Percentiles rank a stretch among this genome's conserved stretches.
phyloP scores from a whole-genome alignment of 805 yeast species.

The Candida vartiovaarae region DNA sequence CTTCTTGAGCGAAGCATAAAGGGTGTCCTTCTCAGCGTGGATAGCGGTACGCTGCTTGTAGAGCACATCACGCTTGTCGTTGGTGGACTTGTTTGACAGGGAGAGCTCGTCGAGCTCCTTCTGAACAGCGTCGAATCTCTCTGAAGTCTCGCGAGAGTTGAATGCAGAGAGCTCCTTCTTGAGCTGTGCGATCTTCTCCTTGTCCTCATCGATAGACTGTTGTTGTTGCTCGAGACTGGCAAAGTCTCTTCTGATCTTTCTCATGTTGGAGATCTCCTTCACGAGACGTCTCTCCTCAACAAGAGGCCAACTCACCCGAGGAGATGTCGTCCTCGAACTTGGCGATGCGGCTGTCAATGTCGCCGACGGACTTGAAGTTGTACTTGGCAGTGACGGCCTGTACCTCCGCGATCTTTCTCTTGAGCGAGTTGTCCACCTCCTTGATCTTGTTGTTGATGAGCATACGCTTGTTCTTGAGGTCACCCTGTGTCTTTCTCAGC shows the following conservation, averaged over 20 bases:
- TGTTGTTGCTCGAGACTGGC: constrained; percentile 67
- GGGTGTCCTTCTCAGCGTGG: constrained; percentile 59
- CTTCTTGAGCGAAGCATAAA: constrained; percentile 59
- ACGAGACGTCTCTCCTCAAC: constrained; percentile 86
- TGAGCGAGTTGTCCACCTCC: constrained; percentile 58
- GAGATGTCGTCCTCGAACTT: constrained; percentile 69
- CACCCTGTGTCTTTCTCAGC: constrained; percentile 40
- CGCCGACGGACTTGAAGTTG: constrained; percentile 59
- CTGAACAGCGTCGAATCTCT: constrained; percentile 61
- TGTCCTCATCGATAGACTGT: constrained; percentile 72
- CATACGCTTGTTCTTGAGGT: constrained; percentile 39
- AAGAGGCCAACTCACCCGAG: constrained; percentile 71
- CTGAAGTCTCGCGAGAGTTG: constrained; percentile 58
- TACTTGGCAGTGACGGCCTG: constrained; percentile 64
- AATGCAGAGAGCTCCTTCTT: constrained; percentile 54
- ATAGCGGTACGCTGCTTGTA: constrained; percentile 60
- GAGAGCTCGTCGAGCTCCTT: constrained; percentile 63
- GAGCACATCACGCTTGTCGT: constrained; percentile 59
- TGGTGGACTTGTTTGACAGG: constrained; percentile 48
- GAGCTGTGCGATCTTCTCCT: constrained; percentile 65
- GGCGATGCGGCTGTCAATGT: constrained; percentile 59
- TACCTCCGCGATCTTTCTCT: constrained; percentile 70
- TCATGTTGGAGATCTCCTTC: constrained; percentile 77
- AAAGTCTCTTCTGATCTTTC: constrained; percentile 76
- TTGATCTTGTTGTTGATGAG: constrained; percentile 58